Evolutionary conservation across 2,329 filamentous ascomycete genomes (phyloP), one percentile per base, ranked within the genome.

Genomic region (Talaromyces sp.): DNA sequence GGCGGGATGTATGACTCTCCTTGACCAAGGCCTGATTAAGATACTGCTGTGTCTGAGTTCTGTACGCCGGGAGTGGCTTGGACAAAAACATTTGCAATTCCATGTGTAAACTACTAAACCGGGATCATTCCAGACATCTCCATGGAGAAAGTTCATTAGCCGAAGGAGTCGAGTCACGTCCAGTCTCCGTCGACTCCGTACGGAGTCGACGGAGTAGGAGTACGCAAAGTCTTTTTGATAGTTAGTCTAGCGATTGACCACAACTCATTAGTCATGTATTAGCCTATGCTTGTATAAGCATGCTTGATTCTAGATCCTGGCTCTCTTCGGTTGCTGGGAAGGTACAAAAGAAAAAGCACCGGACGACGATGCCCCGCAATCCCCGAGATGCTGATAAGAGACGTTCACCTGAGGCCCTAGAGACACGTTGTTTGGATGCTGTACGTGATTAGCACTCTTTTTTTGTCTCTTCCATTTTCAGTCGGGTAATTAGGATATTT

Each of bases 111-210:
- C n/a, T n/a, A n/a, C n/a, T n/a, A n/a, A n/a, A n/a, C 31, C 28
- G 25, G 48, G 18, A 33, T 33, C 23, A 12, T 21, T 28, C 18
- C 28, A 21, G 48, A 21, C 48, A 33, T 52, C 48, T 33, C 46
- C 50, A 54, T 37, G 50, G 48, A 54, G 25, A 54, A 54, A 16
- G 48, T 21, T 54, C 50, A 54, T 54, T 35, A 54, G 50, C 50
- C 50, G 50, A 35, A 35, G 31, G 50, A 54, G 7, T 50, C 23
- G 25, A 28, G 46, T 48, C 44, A 31, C 35, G 7, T 50, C 23
- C 14, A 28, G 46, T 48, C 44, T n/a, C 44, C 44, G 44, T 48
- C 21, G 44, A 48, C 44, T 48, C 44, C 44, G 44, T 48, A 48
- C 21, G 39, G 39, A 11, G 2, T 12, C 23, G 28, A 48, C 44